Evolutionary conservation across 192 early-diverging fungal species (phyloP).

Genomic region (Dimargaris xerosporica): DNA sequence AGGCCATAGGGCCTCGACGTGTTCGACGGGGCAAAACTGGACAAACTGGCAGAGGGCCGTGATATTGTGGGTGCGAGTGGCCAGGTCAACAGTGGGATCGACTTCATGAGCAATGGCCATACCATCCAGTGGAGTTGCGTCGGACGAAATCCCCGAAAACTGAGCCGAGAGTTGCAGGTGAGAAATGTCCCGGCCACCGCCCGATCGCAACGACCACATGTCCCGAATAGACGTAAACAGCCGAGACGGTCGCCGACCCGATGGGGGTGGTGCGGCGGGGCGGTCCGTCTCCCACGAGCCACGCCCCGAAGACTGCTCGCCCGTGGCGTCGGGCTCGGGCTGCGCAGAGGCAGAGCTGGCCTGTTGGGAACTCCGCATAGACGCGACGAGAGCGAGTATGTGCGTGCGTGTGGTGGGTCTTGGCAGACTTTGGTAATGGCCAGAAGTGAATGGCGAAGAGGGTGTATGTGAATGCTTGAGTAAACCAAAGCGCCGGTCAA

Average conservation of each 20-base stretch:
- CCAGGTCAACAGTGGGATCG: neutral
- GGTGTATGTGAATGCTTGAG: no score
- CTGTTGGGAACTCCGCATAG: no score
- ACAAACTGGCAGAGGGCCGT: neutral
- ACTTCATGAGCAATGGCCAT: neutral
- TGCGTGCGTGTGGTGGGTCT: no score
- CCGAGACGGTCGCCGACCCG: neutral
- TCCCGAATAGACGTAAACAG: neutral
- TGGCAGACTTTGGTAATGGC: no score
- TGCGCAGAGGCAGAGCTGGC: no score
- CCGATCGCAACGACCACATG: neutral
- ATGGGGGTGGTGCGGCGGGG: no score
- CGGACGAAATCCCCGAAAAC: neutral
- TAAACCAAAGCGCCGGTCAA: no score
- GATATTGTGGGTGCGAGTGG: conserved; percentile 1
- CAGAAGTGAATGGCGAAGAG: no score
- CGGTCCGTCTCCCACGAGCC: no score
- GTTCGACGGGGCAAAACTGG: conserved; percentile 9
- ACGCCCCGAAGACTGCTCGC: no score
- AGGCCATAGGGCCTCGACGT: conserved; percentile 8
- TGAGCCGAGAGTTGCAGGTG: conserved; percentile 9
- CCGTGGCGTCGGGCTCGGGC: no score
- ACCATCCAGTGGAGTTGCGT: conserved; percentile 6
- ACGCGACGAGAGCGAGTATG: no score
- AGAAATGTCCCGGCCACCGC: neutral